Evolutionary conservation across 768 basidiomycete genomes (phyloP), one percentile per base, ranked within the genome.

Genomic region (Boletus speciosus): DNA sequence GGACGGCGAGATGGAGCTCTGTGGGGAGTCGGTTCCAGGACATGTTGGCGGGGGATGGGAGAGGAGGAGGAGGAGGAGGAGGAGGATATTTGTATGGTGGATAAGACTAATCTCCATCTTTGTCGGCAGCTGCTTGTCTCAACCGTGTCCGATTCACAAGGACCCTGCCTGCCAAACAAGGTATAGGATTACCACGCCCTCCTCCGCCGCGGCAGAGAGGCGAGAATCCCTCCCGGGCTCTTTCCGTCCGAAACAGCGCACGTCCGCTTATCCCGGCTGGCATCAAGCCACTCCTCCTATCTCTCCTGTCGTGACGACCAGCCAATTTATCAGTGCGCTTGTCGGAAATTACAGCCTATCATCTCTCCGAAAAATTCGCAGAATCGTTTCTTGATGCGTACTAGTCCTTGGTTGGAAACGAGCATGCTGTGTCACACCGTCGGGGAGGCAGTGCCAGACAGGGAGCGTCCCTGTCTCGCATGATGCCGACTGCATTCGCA

Each of bases 1-100:
- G 69, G 66, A 90, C 61, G 27, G 78, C 72, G 60, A 85, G 75
- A 70, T 81, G 82, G 67, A 90, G 81, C 59, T 90, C 88, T 0
- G 74, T 73, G 42, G 88, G 88, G 58, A 90, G 83, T 23, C 67
- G 47, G 56, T 75, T 62, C 87, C 87, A 88, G 47, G 70, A 54
- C 56, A 68, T 61, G 48, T 12, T 38, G 21, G 32, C n/a, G 11
- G 32, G 11, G 32, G 5, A 4, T 12, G 47, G 36, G 12, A 27
- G 25, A 6, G 3, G 25, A 4, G 25, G 25, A 27, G 25, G 25
- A 15, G 46, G 34, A 25, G 25, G 25, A 25, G 16, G 34, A 9
- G 25, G 11, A 6, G 15, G 23, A 9, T 44, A 41, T 56, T 54
- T 47, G 42, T 43, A 14, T n/a, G 16, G 14, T 5, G 14, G 6